These are phyloP conservation scores for Westerdykella aurantiaca DNA, from an alignment of 2,329 filamentous ascomycete species.

Conservation along the genomic window DNA sequence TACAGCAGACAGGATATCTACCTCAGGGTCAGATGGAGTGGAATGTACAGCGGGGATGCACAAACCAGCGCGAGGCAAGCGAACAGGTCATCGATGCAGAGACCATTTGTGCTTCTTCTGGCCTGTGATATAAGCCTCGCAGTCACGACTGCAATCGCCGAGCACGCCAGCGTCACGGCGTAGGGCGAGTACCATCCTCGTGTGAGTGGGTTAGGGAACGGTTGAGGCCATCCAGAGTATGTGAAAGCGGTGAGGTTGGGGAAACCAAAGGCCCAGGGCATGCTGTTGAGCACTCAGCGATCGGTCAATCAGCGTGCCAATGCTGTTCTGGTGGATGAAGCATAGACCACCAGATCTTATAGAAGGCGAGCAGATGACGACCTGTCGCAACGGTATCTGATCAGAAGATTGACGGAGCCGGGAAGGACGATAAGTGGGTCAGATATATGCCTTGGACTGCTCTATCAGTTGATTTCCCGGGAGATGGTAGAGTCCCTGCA, in stretches of 20 bases:
- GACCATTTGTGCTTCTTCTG: constrained; percentile 18
- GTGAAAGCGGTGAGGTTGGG: constrained; percentile 7
- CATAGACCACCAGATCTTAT: not conserved
- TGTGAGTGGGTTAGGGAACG: constrained; percentile 25
- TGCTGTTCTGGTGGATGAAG: not conserved
- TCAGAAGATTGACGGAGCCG: no score
- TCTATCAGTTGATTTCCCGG: not conserved
- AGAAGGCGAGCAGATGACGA: no score
- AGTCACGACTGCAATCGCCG: constrained; percentile 19
- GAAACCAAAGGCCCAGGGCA: constrained; percentile 4
- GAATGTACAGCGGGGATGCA: not conserved
- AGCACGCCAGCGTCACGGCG: constrained; percentile 17
- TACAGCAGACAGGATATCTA: constrained; percentile 12
- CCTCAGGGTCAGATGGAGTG: not conserved
- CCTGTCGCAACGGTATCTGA: no score
- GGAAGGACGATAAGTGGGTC: not conserved
- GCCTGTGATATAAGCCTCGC: constrained; percentile 24
- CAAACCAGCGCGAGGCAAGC: constrained; percentile 11
- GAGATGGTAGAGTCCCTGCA: no score
- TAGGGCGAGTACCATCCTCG: constrained; percentile 30
- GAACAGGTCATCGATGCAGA: constrained; percentile 30
- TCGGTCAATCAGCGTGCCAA: not conserved
- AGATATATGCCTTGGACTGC: not conserved
- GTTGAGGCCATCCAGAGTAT: constrained; percentile 20
- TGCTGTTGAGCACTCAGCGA: not conserved